Base-by-base conservation (phyloP, 345 rosid species). In the Geranium rotundifolium region DNA sequence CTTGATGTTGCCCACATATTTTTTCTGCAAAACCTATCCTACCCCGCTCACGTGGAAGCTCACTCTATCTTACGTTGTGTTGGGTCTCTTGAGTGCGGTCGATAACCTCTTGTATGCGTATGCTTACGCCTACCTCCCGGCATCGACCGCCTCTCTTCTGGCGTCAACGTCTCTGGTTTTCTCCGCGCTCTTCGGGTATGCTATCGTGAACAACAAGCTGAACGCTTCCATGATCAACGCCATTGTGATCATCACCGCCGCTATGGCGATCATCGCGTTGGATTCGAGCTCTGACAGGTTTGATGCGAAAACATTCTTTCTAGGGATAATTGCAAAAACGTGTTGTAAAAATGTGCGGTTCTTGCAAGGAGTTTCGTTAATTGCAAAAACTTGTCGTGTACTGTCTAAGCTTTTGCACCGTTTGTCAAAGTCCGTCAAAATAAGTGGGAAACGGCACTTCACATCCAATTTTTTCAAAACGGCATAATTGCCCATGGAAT, bases 101-200 rank as follows among this genome's bases (percentile, higher is more conserved):
- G 95, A 89, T 57, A 87, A 92, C 58, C 89, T 89, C 61, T 72
- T 91, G 95, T 91, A 67, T 63, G 95, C 96, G 19, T 89, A 92
- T 59, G 96, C 96, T 8, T 84, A 87, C 30, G 96, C 95, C 0
- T 89, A 91, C 56, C 92, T 89, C 59, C 92, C 96, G 1, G 96
- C 98, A 1, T 89, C 98, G 19, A 87, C 95, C 18, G 84, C 96
- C 37, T 62, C 95, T 10, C 98, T 91, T 59, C 65, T 91, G 30
- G 98, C 90, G 34, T 84, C 96, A 5, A 85, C 96, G 2, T 83
- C 96, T 15, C 73, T 88, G 39, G 84, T 82, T 16, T 89, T 92
- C 58, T 87, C 92, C 2, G 79, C 91, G 19, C 69, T 87, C 1
- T 89, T 80, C 52, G 95, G 93, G 23, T 84, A 82, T 57, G 58